These are phyloP conservation scores for Eucalyptus camaldulensis DNA, from an alignment of 345 rosid genomes.

Conservation along the genomic window DNA sequence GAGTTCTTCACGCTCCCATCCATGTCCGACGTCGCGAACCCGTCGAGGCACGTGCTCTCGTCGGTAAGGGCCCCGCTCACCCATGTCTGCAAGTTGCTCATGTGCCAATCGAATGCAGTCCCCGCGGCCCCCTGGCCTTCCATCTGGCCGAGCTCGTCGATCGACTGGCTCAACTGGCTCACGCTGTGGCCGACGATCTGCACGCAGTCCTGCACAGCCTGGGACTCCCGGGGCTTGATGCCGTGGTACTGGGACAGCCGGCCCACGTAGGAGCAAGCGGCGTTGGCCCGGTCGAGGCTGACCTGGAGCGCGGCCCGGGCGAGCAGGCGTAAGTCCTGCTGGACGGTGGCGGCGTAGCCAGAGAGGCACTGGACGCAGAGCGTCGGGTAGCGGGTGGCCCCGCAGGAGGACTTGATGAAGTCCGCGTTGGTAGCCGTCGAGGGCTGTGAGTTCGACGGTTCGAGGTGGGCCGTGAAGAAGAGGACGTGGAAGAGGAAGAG, in stretches of 20 bases:
- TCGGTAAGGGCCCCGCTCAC: slow-evolving; percentile 46
- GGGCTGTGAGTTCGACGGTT: background rate
- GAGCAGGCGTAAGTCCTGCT: slow-evolving; percentile 1
- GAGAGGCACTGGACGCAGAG: slow-evolving; percentile 10
- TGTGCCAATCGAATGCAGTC: slow-evolving; percentile 9
- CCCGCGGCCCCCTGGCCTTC: background rate
- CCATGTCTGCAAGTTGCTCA: slow-evolving; percentile 40
- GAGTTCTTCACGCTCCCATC: slow-evolving; percentile 1
- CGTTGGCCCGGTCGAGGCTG: slow-evolving; percentile 12
- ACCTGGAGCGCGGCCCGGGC: slow-evolving; percentile 22
- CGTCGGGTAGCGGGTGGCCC: slow-evolving; percentile 9
- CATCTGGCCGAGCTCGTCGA: slow-evolving; percentile 8
- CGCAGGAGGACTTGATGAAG: slow-evolving; percentile 9
- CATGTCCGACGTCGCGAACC: slow-evolving; percentile 8
- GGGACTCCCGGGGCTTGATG: slow-evolving; percentile 5
- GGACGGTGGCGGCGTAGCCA: slow-evolving; percentile 2
- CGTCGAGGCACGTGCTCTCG: slow-evolving; percentile 33
- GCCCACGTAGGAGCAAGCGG: slow-evolving; percentile 1
- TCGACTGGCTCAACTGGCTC: slow-evolving; percentile 20
- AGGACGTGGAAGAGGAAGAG: background rate
- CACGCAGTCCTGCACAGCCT: slow-evolving; percentile 25
- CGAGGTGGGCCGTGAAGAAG: background rate
- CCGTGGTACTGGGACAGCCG: slow-evolving; percentile 6
- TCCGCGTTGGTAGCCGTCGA: background rate
- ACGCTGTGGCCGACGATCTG: slow-evolving; percentile 15